These are phyloP conservation scores for Crithidia mellificae DNA, from an alignment of 208 protist species.

Conservation along the genomic window DNA sequence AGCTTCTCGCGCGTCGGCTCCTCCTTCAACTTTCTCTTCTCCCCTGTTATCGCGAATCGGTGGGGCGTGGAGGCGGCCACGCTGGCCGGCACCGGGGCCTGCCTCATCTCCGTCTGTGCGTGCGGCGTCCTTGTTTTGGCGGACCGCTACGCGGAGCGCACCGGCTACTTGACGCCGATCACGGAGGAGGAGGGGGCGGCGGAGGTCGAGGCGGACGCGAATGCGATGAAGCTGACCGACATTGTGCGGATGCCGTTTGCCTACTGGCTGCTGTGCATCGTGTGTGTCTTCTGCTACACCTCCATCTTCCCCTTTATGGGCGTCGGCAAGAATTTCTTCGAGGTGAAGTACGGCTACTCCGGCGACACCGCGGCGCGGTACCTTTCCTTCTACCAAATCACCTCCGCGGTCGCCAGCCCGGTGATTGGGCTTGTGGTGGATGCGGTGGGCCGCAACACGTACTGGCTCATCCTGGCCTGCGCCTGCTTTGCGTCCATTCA, in stretches of 20 bases:
- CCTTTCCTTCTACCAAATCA: conserved; percentile 88
- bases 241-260: conserved; percentile 56
- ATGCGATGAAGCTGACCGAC: conserved; percentile 35
- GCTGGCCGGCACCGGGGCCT: conserved; percentile 62
- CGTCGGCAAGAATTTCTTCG: conserved; percentile 80
- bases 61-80: conserved; percentile 62
- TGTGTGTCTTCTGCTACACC: conserved; percentile 89
- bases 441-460: conserved; percentile 74
- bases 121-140: conserved; percentile 60
- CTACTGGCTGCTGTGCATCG: conserved; percentile 79
- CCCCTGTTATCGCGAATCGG: conserved; percentile 68
- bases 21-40: conserved; percentile 92
- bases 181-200: conserved; percentile 38
- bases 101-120: conserved; percentile 61
- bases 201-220: conserved; percentile 21
- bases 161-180: conserved; percentile 49
- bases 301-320: conserved; percentile 88
- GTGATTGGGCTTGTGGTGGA: conserved; percentile 85
- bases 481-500: conserved; percentile 61
- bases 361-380: conserved; percentile 55
- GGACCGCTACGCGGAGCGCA: conserved; percentile 74
- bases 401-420: conserved; percentile 75
- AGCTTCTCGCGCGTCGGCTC: conserved; percentile 89
- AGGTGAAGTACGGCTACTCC: conserved; percentile 83
- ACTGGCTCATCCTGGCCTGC: conserved; percentile 66